phyloP scores from a whole-genome alignment of 805 yeast genomes.

The Ogataea wickerhamii region DNA sequence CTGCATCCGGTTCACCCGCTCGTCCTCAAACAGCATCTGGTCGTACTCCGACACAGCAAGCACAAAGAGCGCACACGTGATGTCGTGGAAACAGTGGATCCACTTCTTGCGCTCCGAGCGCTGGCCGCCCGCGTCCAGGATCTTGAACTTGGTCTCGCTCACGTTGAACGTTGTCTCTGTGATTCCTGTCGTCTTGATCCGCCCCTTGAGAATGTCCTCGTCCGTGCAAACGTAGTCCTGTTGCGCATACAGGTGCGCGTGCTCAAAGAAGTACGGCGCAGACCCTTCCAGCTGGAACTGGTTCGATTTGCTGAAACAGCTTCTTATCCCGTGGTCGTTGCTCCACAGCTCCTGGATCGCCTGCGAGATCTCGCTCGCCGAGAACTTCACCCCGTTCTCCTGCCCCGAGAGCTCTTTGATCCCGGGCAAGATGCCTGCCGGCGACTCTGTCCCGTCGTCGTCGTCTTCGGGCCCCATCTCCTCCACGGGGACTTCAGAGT shows the following conservation, averaged over 20 bases:
- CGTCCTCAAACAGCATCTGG: conserved; percentile 87
- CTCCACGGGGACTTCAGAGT: conserved; percentile 1
- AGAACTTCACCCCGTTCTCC: conserved; percentile 4
- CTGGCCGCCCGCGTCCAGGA: conserved; percentile 96
- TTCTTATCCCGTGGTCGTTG: conserved; percentile 61
- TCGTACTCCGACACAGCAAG: conserved; percentile 90
- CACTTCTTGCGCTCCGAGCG: conserved; percentile 87
- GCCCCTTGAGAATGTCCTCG: conserved; percentile 80
- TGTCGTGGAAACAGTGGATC: conserved; percentile 92
- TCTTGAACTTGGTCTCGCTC: conserved; percentile 60
- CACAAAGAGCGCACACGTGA: conserved; percentile 84
- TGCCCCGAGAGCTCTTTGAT: conserved; percentile 13
- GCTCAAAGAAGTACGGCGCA: conserved; percentile 76
- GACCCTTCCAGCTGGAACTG: conserved; percentile 84
- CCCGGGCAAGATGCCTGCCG: conserved; percentile 11
- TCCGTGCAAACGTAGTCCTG: conserved; percentile 68
- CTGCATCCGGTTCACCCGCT: conserved; percentile 81
- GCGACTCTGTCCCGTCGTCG: conserved; percentile 18
- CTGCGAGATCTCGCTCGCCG: conserved; percentile 57
- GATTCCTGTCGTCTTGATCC: conserved; percentile 94
- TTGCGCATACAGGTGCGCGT: conserved; percentile 61
- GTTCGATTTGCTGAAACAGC: conserved; percentile 57
- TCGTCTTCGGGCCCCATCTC: conserved; percentile 8
- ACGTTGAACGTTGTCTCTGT: conserved; percentile 80
- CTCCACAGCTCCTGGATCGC: conserved; percentile 72